Evolutionary conservation across 192 early-diverging fungal genomes (phyloP).

Genomic region (Linnemannia elongata): DNA sequence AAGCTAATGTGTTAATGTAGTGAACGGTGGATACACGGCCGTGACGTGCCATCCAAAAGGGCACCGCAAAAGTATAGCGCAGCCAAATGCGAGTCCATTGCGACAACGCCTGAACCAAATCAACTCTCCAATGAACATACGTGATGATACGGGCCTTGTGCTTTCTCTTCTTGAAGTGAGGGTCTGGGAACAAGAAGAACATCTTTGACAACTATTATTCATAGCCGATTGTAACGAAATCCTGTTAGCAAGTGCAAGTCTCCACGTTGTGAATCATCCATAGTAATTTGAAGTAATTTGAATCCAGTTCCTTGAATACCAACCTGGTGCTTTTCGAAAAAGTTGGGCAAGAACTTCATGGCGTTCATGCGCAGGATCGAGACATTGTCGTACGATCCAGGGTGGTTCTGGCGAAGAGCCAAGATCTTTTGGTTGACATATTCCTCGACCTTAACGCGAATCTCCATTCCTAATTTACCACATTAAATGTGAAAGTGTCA

Average conservation of each 20-base stretch:
- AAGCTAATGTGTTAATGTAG: not conserved
- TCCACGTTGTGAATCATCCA: not conserved
- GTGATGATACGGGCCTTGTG: slow-evolving; percentile 98
- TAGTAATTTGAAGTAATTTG: too few species aligned
- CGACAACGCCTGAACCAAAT: not conserved
- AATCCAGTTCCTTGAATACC: not conserved
- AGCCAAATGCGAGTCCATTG: not conserved
- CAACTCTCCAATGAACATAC: slow-evolving; percentile 29
- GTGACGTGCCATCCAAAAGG: too few species aligned
- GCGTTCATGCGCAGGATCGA: slow-evolving; percentile 98
- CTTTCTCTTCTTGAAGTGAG: slow-evolving; percentile 99
- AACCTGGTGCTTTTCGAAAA: slow-evolving; percentile 95
- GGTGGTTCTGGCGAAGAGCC: slow-evolving; percentile 80
- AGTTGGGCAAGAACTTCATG: slow-evolving; percentile 98
- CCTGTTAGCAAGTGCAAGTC: not conserved
- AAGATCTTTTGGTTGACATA: slow-evolving; percentile 93
- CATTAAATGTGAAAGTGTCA: not conserved
- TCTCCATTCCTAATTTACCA: slow-evolving; percentile 88
- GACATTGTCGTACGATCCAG: slow-evolving; percentile 94
- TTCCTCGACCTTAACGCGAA: slow-evolving; percentile 93
- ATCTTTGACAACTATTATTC: slow-evolving; percentile 85
- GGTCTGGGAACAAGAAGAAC: slow-evolving; percentile 99
- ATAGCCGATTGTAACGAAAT: not conserved
- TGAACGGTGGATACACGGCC: not conserved
- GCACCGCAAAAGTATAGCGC: not conserved